Evolutionary conservation across 192 early-diverging fungal genomes (phyloP), one percentile per base, ranked within the genome.

Genomic region (Helicostylum pulchrum): DNA sequence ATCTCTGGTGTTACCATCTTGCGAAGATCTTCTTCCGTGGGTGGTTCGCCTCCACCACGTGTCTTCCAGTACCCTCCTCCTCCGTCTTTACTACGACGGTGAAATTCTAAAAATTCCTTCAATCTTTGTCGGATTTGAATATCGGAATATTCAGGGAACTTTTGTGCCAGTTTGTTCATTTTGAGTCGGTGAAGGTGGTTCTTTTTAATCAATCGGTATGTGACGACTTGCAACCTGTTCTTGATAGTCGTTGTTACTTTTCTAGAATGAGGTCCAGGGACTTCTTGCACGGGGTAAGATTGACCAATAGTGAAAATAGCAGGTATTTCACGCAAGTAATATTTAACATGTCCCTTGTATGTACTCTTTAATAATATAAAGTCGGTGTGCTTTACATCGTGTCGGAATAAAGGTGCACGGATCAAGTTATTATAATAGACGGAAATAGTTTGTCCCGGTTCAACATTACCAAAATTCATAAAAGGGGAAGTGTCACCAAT

Each of bases 91-190:
- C 86, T 83, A 7, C 67, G 58, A 51, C 91, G 87, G 68, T 91
- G 90, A 64, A 92, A 95, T 76, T 97, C 94, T 34, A 91, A 86
- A 80, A 99, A 96, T 77, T 99, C 97, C 84, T 98, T 94, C 8
- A 99, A 78, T 50, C 92, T 86, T 73, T 94, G 90, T 17, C 91
- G 80, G n/a, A 99, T 85, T 60, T 94, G 89, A 49, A 86, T 68
- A 60, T 98, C 95, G 26, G 77, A 81, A 68, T 93, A 93, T 52
- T 91, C 91, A 14, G 94, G 90, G 61, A 95, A 99, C 50, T 85
- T 75, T 65, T 90, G 87, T 31, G 85, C 66, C 4, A 99, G 79
- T 70, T 90, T 87, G 49, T 78, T 85, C 75, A 92, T 92, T 53
- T 85, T 82, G 9, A 97, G 75, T 58, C 88, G 73, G 50, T 86